Evolutionary conservation across 2,329 filamentous ascomycete genomes (phyloP).

Genomic region (Pseudocercospora eumusae): DNA sequence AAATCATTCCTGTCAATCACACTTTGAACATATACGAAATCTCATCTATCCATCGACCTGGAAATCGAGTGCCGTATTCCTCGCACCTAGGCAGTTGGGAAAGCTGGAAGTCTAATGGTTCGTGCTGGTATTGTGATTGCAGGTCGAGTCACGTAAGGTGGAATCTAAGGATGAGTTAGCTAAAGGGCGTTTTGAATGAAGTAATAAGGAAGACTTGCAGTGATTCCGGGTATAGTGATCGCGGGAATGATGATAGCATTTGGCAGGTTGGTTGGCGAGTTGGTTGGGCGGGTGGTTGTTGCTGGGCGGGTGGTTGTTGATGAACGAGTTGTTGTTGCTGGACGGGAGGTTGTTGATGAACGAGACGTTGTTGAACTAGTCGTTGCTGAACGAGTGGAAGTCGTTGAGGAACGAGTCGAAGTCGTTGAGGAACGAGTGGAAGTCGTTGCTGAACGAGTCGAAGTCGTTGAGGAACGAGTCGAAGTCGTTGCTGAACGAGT

Average conservation of each 20-base stretch:
- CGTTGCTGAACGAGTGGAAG: too few species aligned
- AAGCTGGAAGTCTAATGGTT: background rate
- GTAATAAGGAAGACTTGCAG: background rate
- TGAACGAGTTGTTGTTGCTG: too few species aligned
- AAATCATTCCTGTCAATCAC: background rate
- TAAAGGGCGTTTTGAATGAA: background rate
- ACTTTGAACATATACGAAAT: slow-evolving; percentile 1
- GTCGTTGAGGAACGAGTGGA: too few species aligned
- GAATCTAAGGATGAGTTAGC: background rate
- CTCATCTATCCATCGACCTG: background rate
- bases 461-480: too few species aligned
- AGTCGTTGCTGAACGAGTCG: too few species aligned
- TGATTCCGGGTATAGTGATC: background rate
- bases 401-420: too few species aligned
- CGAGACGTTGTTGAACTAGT: too few species aligned
- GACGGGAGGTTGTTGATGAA: too few species aligned
- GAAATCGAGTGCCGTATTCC: background rate
- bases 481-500: too few species aligned
- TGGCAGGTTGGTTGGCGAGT: background rate
- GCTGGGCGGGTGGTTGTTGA: too few species aligned
- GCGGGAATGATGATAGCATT: slow-evolving; percentile 3
- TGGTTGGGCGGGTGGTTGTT: too few species aligned
- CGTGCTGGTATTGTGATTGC: background rate
- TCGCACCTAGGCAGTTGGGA: background rate
- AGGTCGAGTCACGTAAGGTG: background rate